These are phyloP conservation scores for Trichoderma gracile DNA, from an alignment of 2,329 filamentous ascomycete species.

Conservation along the genomic window DNA sequence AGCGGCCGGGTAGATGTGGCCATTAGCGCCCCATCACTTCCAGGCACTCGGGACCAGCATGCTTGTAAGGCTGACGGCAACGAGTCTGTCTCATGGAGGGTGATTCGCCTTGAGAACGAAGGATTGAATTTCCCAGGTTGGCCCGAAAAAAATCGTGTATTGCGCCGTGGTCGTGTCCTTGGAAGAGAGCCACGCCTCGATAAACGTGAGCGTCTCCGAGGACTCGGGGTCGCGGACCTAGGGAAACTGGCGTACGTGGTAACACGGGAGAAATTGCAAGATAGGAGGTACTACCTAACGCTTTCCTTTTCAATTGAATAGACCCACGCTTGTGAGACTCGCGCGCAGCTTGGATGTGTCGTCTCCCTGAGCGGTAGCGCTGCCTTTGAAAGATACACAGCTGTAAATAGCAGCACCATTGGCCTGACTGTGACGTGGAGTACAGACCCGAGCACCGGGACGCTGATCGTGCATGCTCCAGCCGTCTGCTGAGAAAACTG, in stretches of 20 bases:
- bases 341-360: neutral
- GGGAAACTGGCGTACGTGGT: neutral
- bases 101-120: neutral
- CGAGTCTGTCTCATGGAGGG: conserved; percentile 1
- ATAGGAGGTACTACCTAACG: neutral
- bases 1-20: conserved; percentile 21
- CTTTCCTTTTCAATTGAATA: neutral
- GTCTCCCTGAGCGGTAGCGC: neutral
- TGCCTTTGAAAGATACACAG: neutral
- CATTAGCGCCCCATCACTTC: conserved; percentile 26
- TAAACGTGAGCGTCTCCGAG: neutral
- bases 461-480: neutral
- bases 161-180: neutral
- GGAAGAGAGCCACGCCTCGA: neutral
- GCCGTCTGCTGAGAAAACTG: neutral
- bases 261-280: neutral
- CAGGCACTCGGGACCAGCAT: conserved; percentile 25
- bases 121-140: neutral
- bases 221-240: neutral
- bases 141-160: neutral
- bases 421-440: neutral
- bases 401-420: neutral
- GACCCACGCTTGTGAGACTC: neutral
- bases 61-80: conserved; percentile 26
- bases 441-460: neutral